Percentiles rank a stretch among this genome's conserved stretches.
Evolutionary conservation across 306 rosid genomes (phyloP).

Genomic region (Astragalus glycyphyllos): DNA sequence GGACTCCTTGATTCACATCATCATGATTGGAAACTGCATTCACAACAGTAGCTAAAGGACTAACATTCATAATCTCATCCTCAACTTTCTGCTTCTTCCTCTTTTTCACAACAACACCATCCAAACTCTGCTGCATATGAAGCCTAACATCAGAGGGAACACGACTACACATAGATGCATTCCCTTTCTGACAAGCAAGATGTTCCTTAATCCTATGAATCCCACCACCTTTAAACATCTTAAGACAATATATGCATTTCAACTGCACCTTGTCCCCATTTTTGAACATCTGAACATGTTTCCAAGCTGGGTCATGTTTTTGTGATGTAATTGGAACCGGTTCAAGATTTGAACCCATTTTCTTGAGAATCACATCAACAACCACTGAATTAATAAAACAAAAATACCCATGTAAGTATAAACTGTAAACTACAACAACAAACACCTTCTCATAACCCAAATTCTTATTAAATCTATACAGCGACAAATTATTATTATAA

Average conservation of each 20-base stretch:
- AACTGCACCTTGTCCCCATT: slow-evolving; percentile 85
- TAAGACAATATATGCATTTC: slow-evolving; percentile 79
- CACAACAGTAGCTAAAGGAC: slow-evolving; percentile 50
- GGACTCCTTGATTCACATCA: slow-evolving; percentile 54
- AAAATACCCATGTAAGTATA: slow-evolving; percentile 5
- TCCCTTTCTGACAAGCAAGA: slow-evolving; percentile 89
- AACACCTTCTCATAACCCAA: slow-evolving; percentile 30
- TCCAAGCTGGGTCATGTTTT: slow-evolving; percentile 96
- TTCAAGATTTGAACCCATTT: slow-evolving; percentile 69
- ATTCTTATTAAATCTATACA: background rate
- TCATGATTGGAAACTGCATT: slow-evolving; percentile 48
- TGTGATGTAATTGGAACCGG: slow-evolving; percentile 77
- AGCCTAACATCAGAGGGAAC: slow-evolving; percentile 81
- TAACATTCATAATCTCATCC: slow-evolving; percentile 69
- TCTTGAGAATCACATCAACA: slow-evolving; percentile 32
- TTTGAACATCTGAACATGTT: slow-evolving; percentile 88
- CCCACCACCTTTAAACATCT: slow-evolving; percentile 95
- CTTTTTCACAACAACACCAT: slow-evolving; percentile 84
- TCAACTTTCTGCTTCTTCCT: slow-evolving; percentile 83
- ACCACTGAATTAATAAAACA: slow-evolving; percentile 26
- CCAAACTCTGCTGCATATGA: slow-evolving; percentile 78
- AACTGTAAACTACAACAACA: slow-evolving; percentile 32
- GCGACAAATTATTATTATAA: slow-evolving; percentile 26
- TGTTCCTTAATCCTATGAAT: slow-evolving; percentile 99
- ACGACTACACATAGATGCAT: slow-evolving; percentile 77